Evolutionary conservation across 257 asterid species (phyloP), one percentile per base, ranked within the genome.

Genomic region (Anisodus acutangulus): DNA sequence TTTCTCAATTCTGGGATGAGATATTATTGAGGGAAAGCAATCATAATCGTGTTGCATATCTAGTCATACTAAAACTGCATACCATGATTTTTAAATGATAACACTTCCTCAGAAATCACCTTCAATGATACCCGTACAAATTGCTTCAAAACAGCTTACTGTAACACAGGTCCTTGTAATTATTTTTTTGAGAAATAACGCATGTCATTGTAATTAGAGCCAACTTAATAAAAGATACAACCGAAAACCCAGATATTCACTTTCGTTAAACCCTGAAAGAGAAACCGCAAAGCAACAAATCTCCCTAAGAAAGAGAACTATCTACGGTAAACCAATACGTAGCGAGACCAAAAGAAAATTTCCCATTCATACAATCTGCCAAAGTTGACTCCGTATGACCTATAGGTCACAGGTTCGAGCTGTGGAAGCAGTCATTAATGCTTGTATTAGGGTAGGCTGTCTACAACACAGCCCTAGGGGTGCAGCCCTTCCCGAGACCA

Each of bases 1-100:
- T 71, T 71, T 43, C 16, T 71, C 79, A 71, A 71, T 71, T 71
- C 57, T 43, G 79, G 79, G 79, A 71, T n/a, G 79, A 43, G 57
- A 71, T 71, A 71, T 45, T n/a, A 71, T 37, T n/a, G 37, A 71
- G 57, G 35, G 79, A 43, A 11, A 8, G 54, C 16, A 71, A 71
- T 71, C 39, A 1, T 43, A 43, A 71, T n/a, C 79, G 17, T 71
- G 37, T 43, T 71, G 57, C 79, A 71, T 17, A 71, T 71, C 57
- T 71, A 17, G 43, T 71, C 79, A 71, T 43, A 4, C 16, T 71
- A 71, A 70, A 43, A 9, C 8, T 45, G 11, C 31, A 70, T 39
- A 11, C 43, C 35, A 43, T 9, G 57, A 71, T 17, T 47, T 70
- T n/a, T 43, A 71, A 71, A 45, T 45, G 15, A 71, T 45, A 71